Conservation (phyloP, 257 asterid genomes). For the Scutellaria minor region DNA sequence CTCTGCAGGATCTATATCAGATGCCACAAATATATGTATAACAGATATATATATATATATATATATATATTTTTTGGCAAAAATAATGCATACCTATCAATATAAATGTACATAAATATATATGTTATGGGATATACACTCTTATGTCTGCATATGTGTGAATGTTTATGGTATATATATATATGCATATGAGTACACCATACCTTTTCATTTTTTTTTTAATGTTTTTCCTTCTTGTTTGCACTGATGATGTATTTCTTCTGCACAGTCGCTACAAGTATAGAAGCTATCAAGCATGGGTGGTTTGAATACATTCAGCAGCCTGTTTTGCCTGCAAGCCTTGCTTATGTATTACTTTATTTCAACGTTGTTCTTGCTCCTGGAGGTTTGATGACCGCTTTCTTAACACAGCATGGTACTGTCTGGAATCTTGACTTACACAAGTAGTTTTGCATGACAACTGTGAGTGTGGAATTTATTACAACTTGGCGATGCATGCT, state of each 20-base stretch:
- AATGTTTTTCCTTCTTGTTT: conserved; percentile 27
- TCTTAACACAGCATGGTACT: conserved; percentile 89
- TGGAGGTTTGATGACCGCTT: conserved; percentile 98
- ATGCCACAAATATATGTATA: conserved; percentile 41
- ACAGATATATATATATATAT: too few relatives aligned
- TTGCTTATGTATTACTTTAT: conserved; percentile 87
- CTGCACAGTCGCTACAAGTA: conserved; percentile 55
- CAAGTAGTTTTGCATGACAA: conserved; percentile 23
- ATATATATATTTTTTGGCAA: too few relatives aligned
- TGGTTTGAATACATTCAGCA: conserved; percentile 94
- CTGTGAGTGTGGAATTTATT: conserved; percentile 18
- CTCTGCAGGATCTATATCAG: conserved; percentile 44
- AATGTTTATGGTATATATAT: background rate
- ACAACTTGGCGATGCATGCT: conserved; percentile 2
- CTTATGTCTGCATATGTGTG: background rate
- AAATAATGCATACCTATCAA: background rate
- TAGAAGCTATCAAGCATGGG: conserved; percentile 85
- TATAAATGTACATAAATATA: conserved; percentile 2
- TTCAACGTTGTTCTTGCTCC: conserved; percentile 94
- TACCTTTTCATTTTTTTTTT: background rate
- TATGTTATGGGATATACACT: conserved; percentile 36
- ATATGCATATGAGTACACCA: background rate
- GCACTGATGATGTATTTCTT: conserved; percentile 41
- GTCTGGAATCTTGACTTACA: conserved; percentile 34
- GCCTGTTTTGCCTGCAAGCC: conserved; percentile 99